These are phyloP conservation scores for Rhinocladiella similis DNA, from an alignment of 2,329 filamentous ascomycete species.

Conservation along the genomic window DNA sequence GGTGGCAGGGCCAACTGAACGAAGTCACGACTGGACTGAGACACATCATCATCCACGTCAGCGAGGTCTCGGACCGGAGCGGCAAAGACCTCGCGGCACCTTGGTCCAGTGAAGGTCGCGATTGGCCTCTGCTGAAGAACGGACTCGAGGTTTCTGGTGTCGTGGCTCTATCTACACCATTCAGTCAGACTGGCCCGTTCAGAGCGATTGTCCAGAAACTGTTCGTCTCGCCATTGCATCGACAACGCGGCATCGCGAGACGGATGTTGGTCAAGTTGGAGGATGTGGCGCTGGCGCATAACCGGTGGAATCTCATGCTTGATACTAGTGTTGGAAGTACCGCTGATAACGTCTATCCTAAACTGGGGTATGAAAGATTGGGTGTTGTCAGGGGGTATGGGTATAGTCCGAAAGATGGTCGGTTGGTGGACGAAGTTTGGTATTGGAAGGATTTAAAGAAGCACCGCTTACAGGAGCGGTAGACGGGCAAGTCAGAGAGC, in stretches of 20 bases:
- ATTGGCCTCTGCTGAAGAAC: constrained; percentile 12
- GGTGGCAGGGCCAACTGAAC: constrained; percentile 57
- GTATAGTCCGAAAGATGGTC: constrained; percentile 52
- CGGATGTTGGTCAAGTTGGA: constrained; percentile 58
- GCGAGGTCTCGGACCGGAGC: constrained; percentile 25
- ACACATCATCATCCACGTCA: constrained; percentile 56
- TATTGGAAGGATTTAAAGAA: constrained; percentile 30
- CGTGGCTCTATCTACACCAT: constrained; percentile 55
- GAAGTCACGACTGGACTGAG: constrained; percentile 49
- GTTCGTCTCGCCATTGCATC: constrained; percentile 54
- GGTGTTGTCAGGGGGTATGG: constrained; percentile 58
- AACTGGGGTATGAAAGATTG: constrained; percentile 57
- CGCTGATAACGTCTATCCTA: constrained; percentile 56
- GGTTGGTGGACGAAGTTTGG: constrained; percentile 41
- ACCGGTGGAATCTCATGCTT: constrained; percentile 54
- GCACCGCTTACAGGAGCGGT: neutral
- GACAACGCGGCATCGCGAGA: constrained; percentile 54
- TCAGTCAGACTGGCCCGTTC: constrained; percentile 58
- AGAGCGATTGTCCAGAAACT: constrained; percentile 59
- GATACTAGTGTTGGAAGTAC: constrained; percentile 55
- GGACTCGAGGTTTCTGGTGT: constrained; percentile 47
- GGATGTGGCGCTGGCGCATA: constrained; percentile 50
- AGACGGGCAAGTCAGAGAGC: neutral
- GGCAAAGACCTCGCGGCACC: constrained; percentile 28
- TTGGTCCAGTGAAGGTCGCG: neutral